A percentile compares a stretch with the other conserved stretches of the same genome.
phyloP scores from a whole-genome alignment of 164 flowering plant genomes.

The Umbellularia californica region DNA sequence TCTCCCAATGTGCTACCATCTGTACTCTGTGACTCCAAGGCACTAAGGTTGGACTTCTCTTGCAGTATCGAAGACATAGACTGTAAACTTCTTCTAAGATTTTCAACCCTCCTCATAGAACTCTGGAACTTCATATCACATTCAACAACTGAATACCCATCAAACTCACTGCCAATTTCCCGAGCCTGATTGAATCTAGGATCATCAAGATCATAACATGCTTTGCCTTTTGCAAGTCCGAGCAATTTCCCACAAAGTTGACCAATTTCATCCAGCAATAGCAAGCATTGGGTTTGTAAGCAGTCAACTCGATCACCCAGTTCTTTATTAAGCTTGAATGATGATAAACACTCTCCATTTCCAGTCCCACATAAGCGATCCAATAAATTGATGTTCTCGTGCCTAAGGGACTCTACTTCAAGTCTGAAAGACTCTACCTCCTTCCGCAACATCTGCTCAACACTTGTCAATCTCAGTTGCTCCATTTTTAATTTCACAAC shows the following conservation, averaged over 20 bases:
- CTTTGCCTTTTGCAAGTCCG: conserved; percentile 43
- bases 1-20: conserved; percentile 6
- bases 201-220: conserved; percentile 15
- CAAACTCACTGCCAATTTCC: conserved; percentile 34
- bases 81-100: conserved; percentile 55
- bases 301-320: conserved; percentile 39
- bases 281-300: conserved; percentile 63
- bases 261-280: conserved; percentile 51
- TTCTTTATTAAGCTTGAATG: conserved; percentile 70
- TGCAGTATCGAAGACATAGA: conserved; percentile 44
- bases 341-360: conserved; percentile 38
- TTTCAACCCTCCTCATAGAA: conserved; percentile 62
- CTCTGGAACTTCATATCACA: conserved; percentile 75
- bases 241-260: conserved; percentile 53
- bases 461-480: conserved; percentile 69
- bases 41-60: conserved; percentile 41
- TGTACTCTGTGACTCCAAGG: conserved; percentile 17
- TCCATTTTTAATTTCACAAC: conserved; percentile 55
- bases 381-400: conserved; percentile 66
- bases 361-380: conserved; percentile 49
- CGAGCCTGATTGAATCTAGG: conserved; percentile 20
- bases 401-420: conserved; percentile 74
- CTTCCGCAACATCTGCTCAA: conserved; percentile 70
- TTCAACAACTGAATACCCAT: conserved; percentile 67
- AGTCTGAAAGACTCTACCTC: conserved; percentile 64